These are phyloP conservation scores for Tetrapyrgos nigripes DNA, from an alignment of 1,284 basidiomycete species.

Conservation along the genomic window DNA sequence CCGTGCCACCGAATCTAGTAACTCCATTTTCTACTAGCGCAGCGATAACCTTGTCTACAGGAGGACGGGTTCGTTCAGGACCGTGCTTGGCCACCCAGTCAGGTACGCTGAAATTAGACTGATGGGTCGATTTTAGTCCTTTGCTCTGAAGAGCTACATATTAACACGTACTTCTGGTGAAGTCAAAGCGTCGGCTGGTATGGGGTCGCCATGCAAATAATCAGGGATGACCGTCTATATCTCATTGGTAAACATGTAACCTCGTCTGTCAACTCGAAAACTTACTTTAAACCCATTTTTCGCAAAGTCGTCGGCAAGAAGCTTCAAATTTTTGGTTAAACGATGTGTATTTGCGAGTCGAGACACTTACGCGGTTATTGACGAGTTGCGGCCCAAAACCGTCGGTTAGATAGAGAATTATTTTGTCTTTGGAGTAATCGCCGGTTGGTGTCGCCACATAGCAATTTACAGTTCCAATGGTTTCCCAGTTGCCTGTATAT, in stretches of 20 bases:
- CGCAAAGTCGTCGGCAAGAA: slow-evolving; percentile 62
- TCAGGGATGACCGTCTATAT: slow-evolving; percentile 52
- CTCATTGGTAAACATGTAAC: slow-evolving; percentile 10
- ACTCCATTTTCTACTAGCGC: slow-evolving; percentile 67
- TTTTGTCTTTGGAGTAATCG: slow-evolving; percentile 59
- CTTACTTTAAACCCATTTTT: slow-evolving; percentile 51
- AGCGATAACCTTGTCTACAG: slow-evolving; percentile 61
- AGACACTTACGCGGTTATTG: slow-evolving; percentile 2
- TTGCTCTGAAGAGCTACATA: not conserved
- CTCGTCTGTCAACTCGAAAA: not conserved
- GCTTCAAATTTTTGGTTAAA: slow-evolving; percentile 23
- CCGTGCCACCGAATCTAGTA: slow-evolving; percentile 62
- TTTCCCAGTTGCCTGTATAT: slow-evolving; percentile 9
- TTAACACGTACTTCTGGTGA: slow-evolving; percentile 38
- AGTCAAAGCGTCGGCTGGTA: slow-evolving; percentile 46
- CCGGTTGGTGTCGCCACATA: slow-evolving; percentile 54
- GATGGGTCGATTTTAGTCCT: slow-evolving; percentile 13
- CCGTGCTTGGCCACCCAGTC: slow-evolving; percentile 60
- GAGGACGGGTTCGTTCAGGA: slow-evolving; percentile 51
- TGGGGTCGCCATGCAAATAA: slow-evolving; percentile 65
- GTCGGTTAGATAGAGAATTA: slow-evolving; percentile 56
- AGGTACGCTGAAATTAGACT: slow-evolving; percentile 45
- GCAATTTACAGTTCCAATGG: slow-evolving; percentile 50
- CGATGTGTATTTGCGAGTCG: not conserved
- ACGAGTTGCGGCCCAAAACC: slow-evolving; percentile 45